A percentile compares a stretch with the other conserved stretches of the same genome.
Conservation (phyloP, 805 yeast species). For the Kodamaea leandrae region DNA sequence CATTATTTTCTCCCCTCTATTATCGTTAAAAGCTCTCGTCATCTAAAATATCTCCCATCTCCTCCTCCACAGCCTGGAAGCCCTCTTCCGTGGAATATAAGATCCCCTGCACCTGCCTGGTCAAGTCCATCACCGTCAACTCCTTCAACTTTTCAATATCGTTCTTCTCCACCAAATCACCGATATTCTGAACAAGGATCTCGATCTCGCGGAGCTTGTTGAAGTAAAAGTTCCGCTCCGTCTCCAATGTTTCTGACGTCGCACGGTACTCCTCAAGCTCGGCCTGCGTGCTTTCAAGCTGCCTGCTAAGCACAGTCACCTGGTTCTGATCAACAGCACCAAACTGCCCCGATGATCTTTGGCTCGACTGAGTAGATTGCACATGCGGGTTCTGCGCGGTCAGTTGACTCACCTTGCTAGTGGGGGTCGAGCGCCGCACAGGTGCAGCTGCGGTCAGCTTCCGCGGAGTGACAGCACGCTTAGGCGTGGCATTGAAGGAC, state of each 20-base stretch:
- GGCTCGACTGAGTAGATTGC: too few relatives aligned
- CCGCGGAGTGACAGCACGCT: neutral
- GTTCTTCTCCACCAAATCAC: constrained; percentile 19
- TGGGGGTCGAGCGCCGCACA: neutral
- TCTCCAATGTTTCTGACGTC: constrained; percentile 64
- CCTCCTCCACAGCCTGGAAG: constrained; percentile 49
- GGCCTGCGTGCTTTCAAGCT: neutral
- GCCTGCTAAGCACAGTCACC: too few relatives aligned
- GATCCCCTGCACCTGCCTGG: constrained; percentile 66
- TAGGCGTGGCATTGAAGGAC: neutral
- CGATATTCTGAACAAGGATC: constrained; percentile 60
- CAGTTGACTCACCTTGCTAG: neutral
- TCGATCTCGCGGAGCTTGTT: constrained; percentile 88
- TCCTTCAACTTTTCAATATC: constrained; percentile 43
- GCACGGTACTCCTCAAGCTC: constrained; percentile 50
- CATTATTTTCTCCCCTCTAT: too few relatives aligned
- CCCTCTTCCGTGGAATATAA: constrained; percentile 83
- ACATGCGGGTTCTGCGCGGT: neutral
- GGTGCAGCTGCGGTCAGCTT: neutral
- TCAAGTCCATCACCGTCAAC: constrained; percentile 26
- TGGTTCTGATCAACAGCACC: too few relatives aligned
- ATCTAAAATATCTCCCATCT: constrained; percentile 7
- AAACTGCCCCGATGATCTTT: too few relatives aligned
- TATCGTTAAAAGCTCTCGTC: constrained; percentile 9
- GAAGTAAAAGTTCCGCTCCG: constrained; percentile 88